Conservation (phyloP, 805 yeast genomes). For the Lipomyces mesembrius region DNA sequence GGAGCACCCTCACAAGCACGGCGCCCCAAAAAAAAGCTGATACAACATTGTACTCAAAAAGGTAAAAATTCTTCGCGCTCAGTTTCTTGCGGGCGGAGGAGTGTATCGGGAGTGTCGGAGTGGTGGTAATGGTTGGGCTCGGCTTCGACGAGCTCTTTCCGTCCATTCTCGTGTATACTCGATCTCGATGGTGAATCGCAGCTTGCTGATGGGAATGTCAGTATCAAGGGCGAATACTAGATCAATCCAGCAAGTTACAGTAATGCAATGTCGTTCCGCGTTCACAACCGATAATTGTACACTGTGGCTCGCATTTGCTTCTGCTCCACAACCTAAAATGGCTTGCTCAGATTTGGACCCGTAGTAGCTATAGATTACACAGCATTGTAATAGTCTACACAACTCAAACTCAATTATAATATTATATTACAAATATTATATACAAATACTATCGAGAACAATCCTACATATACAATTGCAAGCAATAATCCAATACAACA, state of each 20-base stretch:
- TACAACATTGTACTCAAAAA: conserved; percentile 57
- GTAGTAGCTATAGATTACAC: too few relatives aligned
- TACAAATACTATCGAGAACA: too few relatives aligned
- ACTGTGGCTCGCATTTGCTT: too few relatives aligned
- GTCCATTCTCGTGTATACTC: background rate
- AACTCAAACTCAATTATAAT: background rate
- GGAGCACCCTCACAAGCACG: conserved; percentile 53
- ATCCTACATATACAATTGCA: background rate
- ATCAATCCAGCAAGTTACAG: background rate
- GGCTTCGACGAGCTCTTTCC: background rate
- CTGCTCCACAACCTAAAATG: too few relatives aligned
- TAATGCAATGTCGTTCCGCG: too few relatives aligned
- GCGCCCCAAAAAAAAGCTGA: conserved; percentile 61
- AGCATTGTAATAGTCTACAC: background rate
- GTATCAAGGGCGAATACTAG: background rate
- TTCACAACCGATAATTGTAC: too few relatives aligned
- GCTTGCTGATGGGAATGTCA: background rate
- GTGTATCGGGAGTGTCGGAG: background rate
- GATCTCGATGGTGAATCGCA: background rate
- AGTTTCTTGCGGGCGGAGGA: conserved; percentile 2
- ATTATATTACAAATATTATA: background rate
- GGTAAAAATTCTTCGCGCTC: conserved; percentile 37
- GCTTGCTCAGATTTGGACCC: too few relatives aligned
- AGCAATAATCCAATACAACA: background rate
- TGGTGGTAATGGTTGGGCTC: background rate